Base-by-base conservation (phyloP, 2,329 filamentous ascomycete genomes). In the Calycina herbarum region DNA sequence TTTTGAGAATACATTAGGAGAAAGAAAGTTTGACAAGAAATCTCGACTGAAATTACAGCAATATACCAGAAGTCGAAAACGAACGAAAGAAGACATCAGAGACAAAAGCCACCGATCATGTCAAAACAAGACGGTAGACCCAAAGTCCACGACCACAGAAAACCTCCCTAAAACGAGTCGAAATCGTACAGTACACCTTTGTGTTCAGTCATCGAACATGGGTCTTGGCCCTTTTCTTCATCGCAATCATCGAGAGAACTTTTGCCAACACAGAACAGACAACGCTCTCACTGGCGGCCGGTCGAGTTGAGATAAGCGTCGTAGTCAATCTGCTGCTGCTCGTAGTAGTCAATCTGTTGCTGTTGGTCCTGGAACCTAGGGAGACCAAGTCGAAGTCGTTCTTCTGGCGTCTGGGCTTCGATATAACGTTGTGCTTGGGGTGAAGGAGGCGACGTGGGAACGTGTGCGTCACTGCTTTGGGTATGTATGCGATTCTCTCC, bases 351-450 rank as follows among this genome's bases (percentile, higher is more conserved):
- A 5, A 51, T 51, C 45, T 24, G n/a, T 51, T 51, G 45, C 45
- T 51, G 45, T 17, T 24, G 6, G 8, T 51, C 45, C 10, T 20
- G 5, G 17, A 59, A 59, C 8, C 57, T 20, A 35, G 33, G n/a
- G n/a, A 42, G 15, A 59, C 57, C 57, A 59, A 59, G 57, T 15
- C 57, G 13, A 1, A 59, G 24, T 35, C 57, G 17, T 27, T 59
- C 57, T 42, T 59, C 57, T n/a, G 57, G 31, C 20, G 57, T 59
- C 2, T 24, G 15, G 31, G 7, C 29, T 8, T 24, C 11, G 17
- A 59, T 27, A 24, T 59, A 59, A 10, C 57, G 57, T 59, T 59
- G 57, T 24, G 57, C 20, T 59, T 31, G 31, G 6, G 17, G 57
- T 15, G 57, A 57, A 10, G 56, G 27, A 13, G 56, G 56, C 56